Percentiles rank a stretch among this genome's conserved stretches.
phyloP scores from a whole-genome alignment of 169 alveolate species.

The Neospora caninum region DNA sequence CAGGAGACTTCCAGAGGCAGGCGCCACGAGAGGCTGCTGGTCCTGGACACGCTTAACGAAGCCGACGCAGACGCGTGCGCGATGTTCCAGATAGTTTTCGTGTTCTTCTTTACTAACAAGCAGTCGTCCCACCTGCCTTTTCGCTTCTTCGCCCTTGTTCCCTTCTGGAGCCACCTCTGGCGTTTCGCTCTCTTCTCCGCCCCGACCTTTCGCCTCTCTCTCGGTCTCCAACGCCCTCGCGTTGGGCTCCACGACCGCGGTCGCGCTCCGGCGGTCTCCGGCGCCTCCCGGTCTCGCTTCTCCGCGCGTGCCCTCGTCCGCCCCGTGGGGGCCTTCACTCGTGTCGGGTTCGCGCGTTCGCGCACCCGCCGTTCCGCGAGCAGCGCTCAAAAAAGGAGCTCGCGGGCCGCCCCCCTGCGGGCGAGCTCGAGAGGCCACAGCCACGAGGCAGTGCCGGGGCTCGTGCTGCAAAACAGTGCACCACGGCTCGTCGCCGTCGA shows the following conservation, averaged over 20 bases:
- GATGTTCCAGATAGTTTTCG: neutral
- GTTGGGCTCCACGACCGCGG: neutral
- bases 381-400: neutral
- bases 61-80: slow-evolving; percentile 47
- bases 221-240: neutral
- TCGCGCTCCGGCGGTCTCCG: neutral
- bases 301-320: neutral
- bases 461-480: neutral
- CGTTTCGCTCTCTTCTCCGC: neutral
- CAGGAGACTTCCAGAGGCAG: slow-evolving; percentile 45
- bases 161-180: neutral
- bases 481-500: neutral
- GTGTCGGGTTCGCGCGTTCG: too few species aligned
- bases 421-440: neutral
- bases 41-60: slow-evolving; percentile 55
- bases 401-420: too few species aligned
- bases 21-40: slow-evolving; percentile 62
- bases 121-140: neutral
- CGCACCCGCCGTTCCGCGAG: too few species aligned
- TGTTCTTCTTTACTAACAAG: neutral
- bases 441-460: slow-evolving; percentile 10
- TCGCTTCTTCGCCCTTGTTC: too few species aligned
- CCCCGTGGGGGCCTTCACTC: too few species aligned
- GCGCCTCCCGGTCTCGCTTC: neutral
- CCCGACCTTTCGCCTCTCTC: neutral